Percentiles rank a stretch among this genome's conserved stretches.
Evolutionary conservation across 2,329 filamentous ascomycete genomes (phyloP).

Genomic region (Hymenoscyphus scutula): DNA sequence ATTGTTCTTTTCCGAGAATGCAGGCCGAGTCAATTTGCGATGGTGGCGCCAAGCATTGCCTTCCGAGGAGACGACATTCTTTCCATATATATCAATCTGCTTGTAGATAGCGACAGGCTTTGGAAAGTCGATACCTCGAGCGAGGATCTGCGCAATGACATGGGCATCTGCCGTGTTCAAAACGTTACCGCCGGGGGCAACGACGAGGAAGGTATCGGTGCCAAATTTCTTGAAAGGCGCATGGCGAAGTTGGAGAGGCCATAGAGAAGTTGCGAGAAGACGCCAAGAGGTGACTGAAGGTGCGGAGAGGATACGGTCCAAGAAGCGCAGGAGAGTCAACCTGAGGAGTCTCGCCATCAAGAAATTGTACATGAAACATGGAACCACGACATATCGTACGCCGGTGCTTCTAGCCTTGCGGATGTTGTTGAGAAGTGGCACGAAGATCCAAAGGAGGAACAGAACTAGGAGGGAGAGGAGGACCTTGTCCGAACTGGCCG

Average conservation of each 20-base stretch:
- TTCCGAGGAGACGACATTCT: conserved; percentile 33
- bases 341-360: conserved; percentile 12
- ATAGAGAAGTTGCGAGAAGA: conserved; percentile 12
- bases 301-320: conserved; percentile 11
- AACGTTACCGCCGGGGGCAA: conserved; percentile 52
- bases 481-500: background rate
- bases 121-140: conserved; percentile 30
- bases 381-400: conserved; percentile 21
- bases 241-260: conserved; percentile 22
- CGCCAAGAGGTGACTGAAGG: conserved; percentile 20
- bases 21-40: conserved; percentile 30
- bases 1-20: conserved; percentile 45
- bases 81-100: conserved; percentile 30
- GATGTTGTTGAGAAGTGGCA: conserved; percentile 14
- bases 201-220: conserved; percentile 59
- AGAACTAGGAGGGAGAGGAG: background rate
- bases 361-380: conserved; percentile 21
- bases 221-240: conserved; percentile 19
- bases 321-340: conserved; percentile 14
- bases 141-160: conserved; percentile 37
- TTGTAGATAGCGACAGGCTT: conserved; percentile 31
- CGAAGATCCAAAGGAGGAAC: conserved; percentile 4
- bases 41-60: conserved; percentile 31
- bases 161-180: conserved; percentile 62
- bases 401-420: conserved; percentile 16